These are phyloP conservation scores for Linnemannia zychae DNA, from an alignment of 192 early-diverging fungal species.

Conservation along the genomic window DNA sequence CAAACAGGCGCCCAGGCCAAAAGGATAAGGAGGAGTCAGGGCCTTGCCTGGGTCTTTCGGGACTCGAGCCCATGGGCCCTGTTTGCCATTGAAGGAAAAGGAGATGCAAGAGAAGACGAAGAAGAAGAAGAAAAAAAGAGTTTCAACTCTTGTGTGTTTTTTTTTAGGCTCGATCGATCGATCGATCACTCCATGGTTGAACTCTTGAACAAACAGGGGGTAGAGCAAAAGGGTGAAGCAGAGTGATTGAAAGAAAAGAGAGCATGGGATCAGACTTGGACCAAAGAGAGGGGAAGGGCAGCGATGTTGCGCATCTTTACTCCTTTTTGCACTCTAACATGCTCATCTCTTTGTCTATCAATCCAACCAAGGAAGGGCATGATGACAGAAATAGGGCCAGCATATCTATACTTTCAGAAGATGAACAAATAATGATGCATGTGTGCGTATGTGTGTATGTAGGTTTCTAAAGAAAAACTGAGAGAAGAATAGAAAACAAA, in stretches of 20 bases:
- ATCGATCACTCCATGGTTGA: conserved; percentile 21
- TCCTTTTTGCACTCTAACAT: neutral
- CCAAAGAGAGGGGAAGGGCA: neutral
- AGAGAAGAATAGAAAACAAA: neutral
- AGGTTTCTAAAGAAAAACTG: neutral
- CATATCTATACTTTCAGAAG: too few relatives aligned
- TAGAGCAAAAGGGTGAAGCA: neutral
- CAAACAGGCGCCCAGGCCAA: too few relatives aligned
- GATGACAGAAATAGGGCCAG: neutral
- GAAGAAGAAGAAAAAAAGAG: neutral
- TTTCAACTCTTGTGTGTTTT: neutral
- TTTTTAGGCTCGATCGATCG: conserved; percentile 20
- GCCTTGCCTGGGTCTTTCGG: too few relatives aligned
- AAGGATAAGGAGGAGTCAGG: too few relatives aligned
- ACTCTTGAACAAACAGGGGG: neutral
- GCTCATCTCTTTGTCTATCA: neutral
- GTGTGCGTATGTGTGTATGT: too few relatives aligned
- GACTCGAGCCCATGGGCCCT: neutral
- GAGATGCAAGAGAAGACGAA: neutral
- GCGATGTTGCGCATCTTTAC: neutral
- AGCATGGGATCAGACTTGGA: neutral
- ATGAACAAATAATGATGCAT: neutral
- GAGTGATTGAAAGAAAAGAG: neutral
- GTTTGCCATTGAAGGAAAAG: neutral
- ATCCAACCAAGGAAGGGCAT: neutral